These are phyloP conservation scores for Vicia faba DNA, from an alignment of 306 rosid genomes.

Conservation along the genomic window DNA sequence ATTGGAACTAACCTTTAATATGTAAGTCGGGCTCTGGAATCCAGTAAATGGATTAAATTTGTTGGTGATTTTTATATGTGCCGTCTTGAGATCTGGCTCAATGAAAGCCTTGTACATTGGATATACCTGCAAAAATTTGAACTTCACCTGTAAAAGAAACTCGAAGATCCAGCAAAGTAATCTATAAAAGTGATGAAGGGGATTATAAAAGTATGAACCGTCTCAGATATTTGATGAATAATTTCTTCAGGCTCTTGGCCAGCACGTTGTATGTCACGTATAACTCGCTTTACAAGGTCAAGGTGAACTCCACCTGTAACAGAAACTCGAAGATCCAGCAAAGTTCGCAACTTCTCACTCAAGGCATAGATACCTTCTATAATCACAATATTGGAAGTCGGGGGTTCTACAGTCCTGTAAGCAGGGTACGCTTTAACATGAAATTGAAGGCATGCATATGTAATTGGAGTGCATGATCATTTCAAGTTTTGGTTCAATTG, in stretches of 20 bases:
- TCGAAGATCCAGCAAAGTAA: too few species aligned
- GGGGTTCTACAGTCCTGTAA: conserved; percentile 92
- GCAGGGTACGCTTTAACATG: conserved; percentile 32
- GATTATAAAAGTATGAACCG: conserved; percentile 53
- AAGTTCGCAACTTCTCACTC: conserved; percentile 87
- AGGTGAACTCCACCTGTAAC: conserved; percentile 99
- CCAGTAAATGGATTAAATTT: conserved; percentile 98
- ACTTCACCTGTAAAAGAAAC: too few species aligned
- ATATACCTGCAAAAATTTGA: conserved; percentile 69
- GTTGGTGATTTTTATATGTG: conserved; percentile 88
- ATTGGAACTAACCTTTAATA: conserved; percentile 66
- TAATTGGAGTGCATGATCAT: conserved; percentile 6
- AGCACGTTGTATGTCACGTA: conserved; percentile 96
- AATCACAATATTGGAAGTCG: conserved; percentile 85
- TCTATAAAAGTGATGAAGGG: conserved; percentile 25
- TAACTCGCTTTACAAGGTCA: conserved; percentile 96
- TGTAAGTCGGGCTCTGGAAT: conserved; percentile 94
- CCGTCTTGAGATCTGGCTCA: conserved; percentile 97
- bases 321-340: conserved; percentile 92
- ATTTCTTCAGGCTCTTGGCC: conserved; percentile 99
- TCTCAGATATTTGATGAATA: conserved; percentile 98
- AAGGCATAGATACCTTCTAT: conserved; percentile 98
- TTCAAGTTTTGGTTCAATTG: conserved; percentile 12
- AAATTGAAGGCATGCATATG: conserved; percentile 20
- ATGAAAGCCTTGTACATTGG: conserved; percentile 99